Evolutionary conservation across 2,329 filamentous ascomycete species (phyloP).

Genomic region (Neofusicoccum parvum): DNA sequence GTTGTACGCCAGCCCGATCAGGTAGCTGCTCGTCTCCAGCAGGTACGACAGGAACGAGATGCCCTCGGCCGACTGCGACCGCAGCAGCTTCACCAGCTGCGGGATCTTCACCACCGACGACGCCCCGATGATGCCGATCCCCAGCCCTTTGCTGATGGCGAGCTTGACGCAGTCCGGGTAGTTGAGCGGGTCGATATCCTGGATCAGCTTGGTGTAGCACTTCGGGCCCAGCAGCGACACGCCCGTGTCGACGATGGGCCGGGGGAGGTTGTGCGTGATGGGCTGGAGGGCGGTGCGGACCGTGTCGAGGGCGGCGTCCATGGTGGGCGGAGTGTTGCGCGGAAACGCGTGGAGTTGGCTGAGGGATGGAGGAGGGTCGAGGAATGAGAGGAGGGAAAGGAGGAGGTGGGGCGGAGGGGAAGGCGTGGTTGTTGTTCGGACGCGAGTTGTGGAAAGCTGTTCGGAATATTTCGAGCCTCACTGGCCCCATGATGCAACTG

Average conservation of each 20-base stretch:
- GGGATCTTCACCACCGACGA: conserved; percentile 94
- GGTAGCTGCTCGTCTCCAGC: conserved; percentile 84
- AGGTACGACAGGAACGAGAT: conserved; percentile 89
- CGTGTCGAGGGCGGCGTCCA: conserved; percentile 44
- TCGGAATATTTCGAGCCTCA: conserved; percentile 9
- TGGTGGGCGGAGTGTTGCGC: not conserved
- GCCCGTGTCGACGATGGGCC: conserved; percentile 38
- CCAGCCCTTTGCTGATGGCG: conserved; percentile 87
- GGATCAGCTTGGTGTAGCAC: conserved; percentile 85
- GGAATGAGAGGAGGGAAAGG: not conserved
- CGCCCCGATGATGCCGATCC: conserved; percentile 88
- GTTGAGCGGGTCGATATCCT: conserved; percentile 75
- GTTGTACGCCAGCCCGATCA: conserved; percentile 92
- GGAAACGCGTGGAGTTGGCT: not conserved
- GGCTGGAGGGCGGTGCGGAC: conserved; percentile 47
- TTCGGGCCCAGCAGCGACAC: conserved; percentile 68
- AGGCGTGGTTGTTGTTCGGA: not conserved
- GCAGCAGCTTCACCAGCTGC: conserved; percentile 89
- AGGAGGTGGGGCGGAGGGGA: not conserved
- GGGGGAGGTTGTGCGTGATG: conserved; percentile 48
- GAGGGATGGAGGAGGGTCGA: not conserved
- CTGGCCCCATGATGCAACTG: conserved; percentile 11
- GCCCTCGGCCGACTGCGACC: conserved; percentile 77
- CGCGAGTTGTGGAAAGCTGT: conserved; percentile 8
- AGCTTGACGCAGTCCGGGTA: conserved; percentile 82